These are phyloP conservation scores for Clonostachys sp. DNA, from an alignment of 2,329 filamentous ascomycete genomes.

Conservation along the genomic window DNA sequence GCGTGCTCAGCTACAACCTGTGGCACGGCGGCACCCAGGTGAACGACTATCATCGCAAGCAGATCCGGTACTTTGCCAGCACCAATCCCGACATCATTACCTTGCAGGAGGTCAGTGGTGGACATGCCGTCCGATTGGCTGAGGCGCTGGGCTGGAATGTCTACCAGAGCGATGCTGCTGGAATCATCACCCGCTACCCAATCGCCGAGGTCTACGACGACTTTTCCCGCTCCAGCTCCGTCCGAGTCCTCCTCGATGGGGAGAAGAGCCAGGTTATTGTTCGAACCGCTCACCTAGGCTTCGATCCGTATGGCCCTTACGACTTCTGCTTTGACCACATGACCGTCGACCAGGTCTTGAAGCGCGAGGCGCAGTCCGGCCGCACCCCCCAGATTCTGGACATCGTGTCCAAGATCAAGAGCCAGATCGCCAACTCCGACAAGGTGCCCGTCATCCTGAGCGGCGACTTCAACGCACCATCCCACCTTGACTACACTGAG, in stretches of 20 bases:
- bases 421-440: conserved; percentile 19
- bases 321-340: conserved; percentile 33
- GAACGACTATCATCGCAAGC: conserved; percentile 29
- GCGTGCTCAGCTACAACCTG: conserved; percentile 30
- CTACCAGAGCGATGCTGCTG: conserved; percentile 25
- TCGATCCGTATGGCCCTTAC: conserved; percentile 34
- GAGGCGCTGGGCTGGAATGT: conserved; percentile 30
- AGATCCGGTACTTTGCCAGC: conserved; percentile 24
- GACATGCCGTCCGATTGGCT: conserved; percentile 22
- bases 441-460: conserved; percentile 26
- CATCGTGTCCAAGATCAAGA: conserved; percentile 23
- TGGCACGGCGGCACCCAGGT: conserved; percentile 30
- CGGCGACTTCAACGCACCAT: conserved; percentile 38
- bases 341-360: conserved; percentile 21
- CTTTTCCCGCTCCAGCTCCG: conserved; percentile 19
- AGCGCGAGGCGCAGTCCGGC: conserved; percentile 25
- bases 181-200: conserved; percentile 31
- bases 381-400: conserved; percentile 30
- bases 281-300: conserved; percentile 28
- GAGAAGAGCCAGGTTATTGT: conserved; percentile 21
- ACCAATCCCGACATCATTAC: conserved; percentile 27
- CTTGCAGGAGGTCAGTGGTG: conserved; percentile 26
- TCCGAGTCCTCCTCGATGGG: conserved; percentile 26
- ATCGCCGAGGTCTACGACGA: conserved; percentile 20
- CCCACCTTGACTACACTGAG: conserved; percentile 34